Base-by-base conservation (phyloP, 2,329 filamentous ascomycete genomes). In the Beauveria asiatica region DNA sequence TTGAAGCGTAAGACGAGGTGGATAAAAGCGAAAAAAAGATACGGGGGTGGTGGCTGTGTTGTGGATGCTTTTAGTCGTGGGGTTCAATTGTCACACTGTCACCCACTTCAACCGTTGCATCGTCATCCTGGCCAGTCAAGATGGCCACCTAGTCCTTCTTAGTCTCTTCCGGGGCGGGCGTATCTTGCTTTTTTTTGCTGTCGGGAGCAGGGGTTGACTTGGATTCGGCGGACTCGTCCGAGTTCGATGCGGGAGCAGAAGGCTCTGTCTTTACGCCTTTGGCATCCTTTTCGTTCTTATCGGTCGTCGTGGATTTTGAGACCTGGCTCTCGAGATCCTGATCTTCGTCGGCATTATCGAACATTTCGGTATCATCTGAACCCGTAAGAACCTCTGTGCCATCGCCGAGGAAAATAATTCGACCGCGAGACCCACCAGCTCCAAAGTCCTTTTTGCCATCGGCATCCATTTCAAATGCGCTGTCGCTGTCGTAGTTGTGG, bases 351-450 rank as follows among this genome's bases (percentile, higher is more conserved):
- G 78, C 74, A 70, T 92, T 87, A 74, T 97, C 91, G 76, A 97
- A 96, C 87, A 96, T 93, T 69, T 96, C 92, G 65, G 89, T 86
- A 71, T 97, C 92, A 74, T 92, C 87, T 72, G 89, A 89, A 75
- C 94, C 91, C 67, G 90, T 91, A 70, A 92, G 80, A 72, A 96
- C 85, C 79, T 97, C 92, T 70, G 91, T 96, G 69, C 93, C 94
- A 78, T 97, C 92, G 66, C 93, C 92, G 67, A 99, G 84, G 72
- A 96, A 87, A 74, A 97, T 97, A 74, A 97, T 92, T 68, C 92
- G 87, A 67, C 92, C 91, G 73, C 85, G 84, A 73, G 88, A 88
- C 72, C 87, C 88, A 74, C 86, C 79, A 68, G 83, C 77, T 65
- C 84, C 83, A 70, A 89, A 88, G 67, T 79, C 77, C 73, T 81